phyloP scores from a whole-genome alignment of 495 filamentous ascomycete genomes.

The Xylaria venustula region DNA sequence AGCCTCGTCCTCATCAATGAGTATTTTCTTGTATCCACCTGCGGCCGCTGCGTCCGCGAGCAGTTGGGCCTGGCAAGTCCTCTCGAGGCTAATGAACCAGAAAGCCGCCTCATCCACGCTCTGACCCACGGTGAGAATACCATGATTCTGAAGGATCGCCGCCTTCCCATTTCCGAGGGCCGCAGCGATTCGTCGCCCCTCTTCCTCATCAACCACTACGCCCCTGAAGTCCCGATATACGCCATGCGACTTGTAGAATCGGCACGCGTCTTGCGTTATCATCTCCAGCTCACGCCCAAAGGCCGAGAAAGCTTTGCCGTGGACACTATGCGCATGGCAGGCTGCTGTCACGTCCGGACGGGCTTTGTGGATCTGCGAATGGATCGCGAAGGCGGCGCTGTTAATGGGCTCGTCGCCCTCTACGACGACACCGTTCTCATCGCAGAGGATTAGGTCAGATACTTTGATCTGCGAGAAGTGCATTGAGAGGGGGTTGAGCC shows the following conservation, averaged over 20 bases:
- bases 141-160: slow-evolving; percentile 68
- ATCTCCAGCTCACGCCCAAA: slow-evolving; percentile 51
- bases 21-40: slow-evolving; percentile 56
- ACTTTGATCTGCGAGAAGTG: slow-evolving; percentile 57
- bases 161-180: slow-evolving; percentile 62
- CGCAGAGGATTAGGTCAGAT: slow-evolving; percentile 51
- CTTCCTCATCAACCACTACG: slow-evolving; percentile 60
- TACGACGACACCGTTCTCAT: slow-evolving; percentile 51
- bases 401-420: slow-evolving; percentile 54
- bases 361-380: slow-evolving; percentile 49
- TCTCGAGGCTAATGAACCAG: slow-evolving; percentile 65
- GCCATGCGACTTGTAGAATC: slow-evolving; percentile 52
- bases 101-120: slow-evolving; percentile 68
- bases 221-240: slow-evolving; percentile 33
- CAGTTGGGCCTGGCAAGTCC: slow-evolving; percentile 65
- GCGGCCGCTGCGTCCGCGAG: slow-evolving; percentile 64
- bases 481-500: slow-evolving; percentile 54
- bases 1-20: slow-evolving; percentile 52
- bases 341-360: slow-evolving; percentile 50
- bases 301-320: slow-evolving; percentile 49
- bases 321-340: slow-evolving; percentile 49
- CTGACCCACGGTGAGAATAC: slow-evolving; percentile 60
- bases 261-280: slow-evolving; percentile 51
- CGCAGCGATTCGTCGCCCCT: slow-evolving; percentile 58
- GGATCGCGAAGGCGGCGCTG: slow-evolving; percentile 62